Conservation (phyloP, 2,329 filamentous ascomycete genomes). For the Raffaelea arxii region DNA sequence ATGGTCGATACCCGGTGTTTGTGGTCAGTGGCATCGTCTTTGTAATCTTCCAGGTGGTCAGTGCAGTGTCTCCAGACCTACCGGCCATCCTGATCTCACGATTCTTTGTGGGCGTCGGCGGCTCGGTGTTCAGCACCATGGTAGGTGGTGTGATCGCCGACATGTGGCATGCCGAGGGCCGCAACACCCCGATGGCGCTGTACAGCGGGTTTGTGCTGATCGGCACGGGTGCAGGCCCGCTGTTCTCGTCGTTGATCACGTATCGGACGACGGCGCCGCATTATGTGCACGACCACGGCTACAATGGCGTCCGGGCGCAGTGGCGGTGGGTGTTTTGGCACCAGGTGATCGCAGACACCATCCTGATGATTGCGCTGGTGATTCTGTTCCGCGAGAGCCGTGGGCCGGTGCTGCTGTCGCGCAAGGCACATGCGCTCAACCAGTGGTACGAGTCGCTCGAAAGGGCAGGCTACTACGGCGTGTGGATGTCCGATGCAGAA, state of each 20-base stretch:
- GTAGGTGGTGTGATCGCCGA: slow-evolving; percentile 88
- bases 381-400: slow-evolving; percentile 74
- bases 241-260: slow-evolving; percentile 62
- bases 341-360: slow-evolving; percentile 60
- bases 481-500: slow-evolving; percentile 23
- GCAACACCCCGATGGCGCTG: slow-evolving; percentile 84
- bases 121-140: slow-evolving; percentile 75
- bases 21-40: slow-evolving; percentile 63
- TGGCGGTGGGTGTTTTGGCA: slow-evolving; percentile 91
- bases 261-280: slow-evolving; percentile 36
- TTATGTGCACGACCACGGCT: slow-evolving; percentile 9
- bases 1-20: slow-evolving; percentile 78
- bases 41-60: slow-evolving; percentile 60
- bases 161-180: slow-evolving; percentile 65
- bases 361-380: slow-evolving; percentile 54
- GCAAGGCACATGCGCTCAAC: slow-evolving; percentile 66
- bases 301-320: slow-evolving; percentile 17
- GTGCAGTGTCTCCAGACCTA: slow-evolving; percentile 59
- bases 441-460: slow-evolving; percentile 70
- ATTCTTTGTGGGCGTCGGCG: slow-evolving; percentile 69
- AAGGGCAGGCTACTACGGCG: slow-evolving; percentile 43
- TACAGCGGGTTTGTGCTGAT: slow-evolving; percentile 72
- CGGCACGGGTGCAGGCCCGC: slow-evolving; percentile 70
- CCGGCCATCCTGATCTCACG: slow-evolving; percentile 66
- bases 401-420: slow-evolving; percentile 67